Base-by-base conservation (phyloP, 257 asterid species). In the Plectranthus barbatus region DNA sequence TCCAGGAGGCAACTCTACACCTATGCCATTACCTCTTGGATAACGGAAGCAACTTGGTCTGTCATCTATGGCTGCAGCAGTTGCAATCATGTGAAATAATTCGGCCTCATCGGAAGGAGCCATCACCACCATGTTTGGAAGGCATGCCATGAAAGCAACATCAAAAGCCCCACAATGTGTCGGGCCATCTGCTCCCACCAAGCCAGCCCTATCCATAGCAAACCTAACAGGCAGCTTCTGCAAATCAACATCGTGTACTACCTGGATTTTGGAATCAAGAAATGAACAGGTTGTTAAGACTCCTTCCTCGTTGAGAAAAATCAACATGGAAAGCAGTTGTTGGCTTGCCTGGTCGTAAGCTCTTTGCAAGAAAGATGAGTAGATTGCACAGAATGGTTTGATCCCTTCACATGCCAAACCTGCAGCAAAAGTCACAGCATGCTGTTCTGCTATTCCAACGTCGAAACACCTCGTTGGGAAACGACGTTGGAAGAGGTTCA, bases 41-140 rank as follows among this genome's bases (percentile, higher is more conserved):
- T 84, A 92, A 15, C 97, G 82, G 59, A 92, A 80, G 75, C 96
- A 92, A 72, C 99, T 85, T 9, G 97, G 99, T 39, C 96, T 75
- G 67, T 92, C 97, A 7, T 92, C 95, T 59, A 92, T 85, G 59
- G 96, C 95, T 39, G 95, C 96, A 20, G 97, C 94, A 46, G 97
- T 92, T 17, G 99, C 99, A 45, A 92, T 94, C 97, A 89, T 89
- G 84, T 92, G 96, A 74, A 89, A 80, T 29, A 92, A 80, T 69
- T 92, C 96, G 0, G 86, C 91, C 79, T 89, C 97, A 54, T 92
- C 96, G 0, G 97, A 78, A 62, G 96, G 99, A 56, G 99, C 97
- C 96, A 92, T 92, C 46, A 92, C 99, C 45, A 92, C 95, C 99
- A 92, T 89, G 80, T 92, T 92, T n/a, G 99, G 98, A 46, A 92